These are phyloP conservation scores for Citropsis articulata DNA, from an alignment of 345 rosid species.

Conservation along the genomic window DNA sequence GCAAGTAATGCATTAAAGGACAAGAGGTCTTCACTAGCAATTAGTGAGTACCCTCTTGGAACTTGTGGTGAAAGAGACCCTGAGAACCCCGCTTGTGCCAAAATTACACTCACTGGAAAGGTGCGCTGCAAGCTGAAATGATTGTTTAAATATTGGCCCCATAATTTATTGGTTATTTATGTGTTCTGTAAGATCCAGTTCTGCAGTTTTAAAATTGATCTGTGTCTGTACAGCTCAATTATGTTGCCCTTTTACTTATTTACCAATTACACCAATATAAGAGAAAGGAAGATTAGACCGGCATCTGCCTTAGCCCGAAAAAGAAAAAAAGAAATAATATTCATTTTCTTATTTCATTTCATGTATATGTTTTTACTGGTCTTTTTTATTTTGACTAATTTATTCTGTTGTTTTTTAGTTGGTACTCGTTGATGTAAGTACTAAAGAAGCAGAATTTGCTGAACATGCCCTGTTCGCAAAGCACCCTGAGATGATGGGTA, in stretches of 20 bases:
- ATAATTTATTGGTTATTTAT: neutral
- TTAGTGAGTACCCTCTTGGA: slow-evolving; percentile 86
- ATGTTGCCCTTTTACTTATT: neutral
- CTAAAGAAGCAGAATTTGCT: slow-evolving; percentile 61
- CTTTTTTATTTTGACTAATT: neutral
- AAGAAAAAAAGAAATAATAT: neutral
- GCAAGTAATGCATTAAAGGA: slow-evolving; percentile 76
- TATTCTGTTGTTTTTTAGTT: slow-evolving; percentile 39
- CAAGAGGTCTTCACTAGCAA: slow-evolving; percentile 65
- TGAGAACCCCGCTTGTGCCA: slow-evolving; percentile 85
- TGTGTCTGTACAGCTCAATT: neutral
- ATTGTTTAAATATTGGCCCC: neutral
- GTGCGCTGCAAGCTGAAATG: slow-evolving; percentile 27
- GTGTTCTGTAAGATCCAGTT: neutral
- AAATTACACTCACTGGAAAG: slow-evolving; percentile 89
- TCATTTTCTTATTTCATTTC: neutral
- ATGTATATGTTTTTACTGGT: neutral
- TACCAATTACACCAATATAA: neutral
- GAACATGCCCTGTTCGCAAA: slow-evolving; percentile 58
- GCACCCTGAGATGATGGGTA: slow-evolving; percentile 94
- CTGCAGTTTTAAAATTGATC: neutral
- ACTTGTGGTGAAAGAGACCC: slow-evolving; percentile 91
- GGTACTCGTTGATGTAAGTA: slow-evolving; percentile 39
- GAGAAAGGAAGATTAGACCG: neutral
- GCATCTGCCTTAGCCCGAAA: no score